Percentiles rank a stretch among this genome's conserved stretches.
These are phyloP conservation scores for Penicillium soppii DNA, from an alignment of 495 filamentous ascomycete genomes.

Conservation along the genomic window DNA sequence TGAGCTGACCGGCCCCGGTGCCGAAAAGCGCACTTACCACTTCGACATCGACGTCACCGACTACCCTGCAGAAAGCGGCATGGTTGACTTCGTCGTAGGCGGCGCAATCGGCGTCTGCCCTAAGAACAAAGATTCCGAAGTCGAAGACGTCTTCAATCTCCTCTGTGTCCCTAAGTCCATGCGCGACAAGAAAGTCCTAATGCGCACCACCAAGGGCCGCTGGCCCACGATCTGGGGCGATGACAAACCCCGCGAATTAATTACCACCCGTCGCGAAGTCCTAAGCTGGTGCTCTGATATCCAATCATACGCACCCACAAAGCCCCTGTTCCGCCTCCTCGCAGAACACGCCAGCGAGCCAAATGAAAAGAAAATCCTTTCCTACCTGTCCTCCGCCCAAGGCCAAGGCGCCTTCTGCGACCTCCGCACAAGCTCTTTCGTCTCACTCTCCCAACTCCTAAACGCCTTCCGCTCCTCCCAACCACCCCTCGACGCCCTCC, in stretches of 20 bases:
- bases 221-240: slow-evolving; percentile 99
- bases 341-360: slow-evolving; percentile 79
- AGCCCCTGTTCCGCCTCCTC: slow-evolving; percentile 79
- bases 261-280: slow-evolving; percentile 85
- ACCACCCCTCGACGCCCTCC: slow-evolving; percentile 76
- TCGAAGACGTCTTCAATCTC: slow-evolving; percentile 80
- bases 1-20: slow-evolving; percentile 86
- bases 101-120: slow-evolving; percentile 92
- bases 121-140: slow-evolving; percentile 73
- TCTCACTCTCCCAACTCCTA: slow-evolving; percentile 81
- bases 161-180: slow-evolving; percentile 74
- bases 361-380: slow-evolving; percentile 82
- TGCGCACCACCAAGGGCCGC: slow-evolving; percentile 75
- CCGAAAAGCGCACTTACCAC: slow-evolving; percentile 94
- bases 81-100: slow-evolving; percentile 92
- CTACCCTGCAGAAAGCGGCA: slow-evolving; percentile 80
- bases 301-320: slow-evolving; percentile 88
- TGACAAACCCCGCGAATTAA: slow-evolving; percentile 76
- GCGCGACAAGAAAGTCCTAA: slow-evolving; percentile 74
- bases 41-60: slow-evolving; percentile 96
- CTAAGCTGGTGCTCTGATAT: slow-evolving; percentile 95
- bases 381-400: slow-evolving; percentile 83
- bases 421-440: slow-evolving; percentile 83
- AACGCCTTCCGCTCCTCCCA: slow-evolving; percentile 89
- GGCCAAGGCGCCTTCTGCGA: slow-evolving; percentile 94